phyloP scores from a whole-genome alignment of 2,329 filamentous ascomycete species.

The Aspergillus tubingensis region DNA sequence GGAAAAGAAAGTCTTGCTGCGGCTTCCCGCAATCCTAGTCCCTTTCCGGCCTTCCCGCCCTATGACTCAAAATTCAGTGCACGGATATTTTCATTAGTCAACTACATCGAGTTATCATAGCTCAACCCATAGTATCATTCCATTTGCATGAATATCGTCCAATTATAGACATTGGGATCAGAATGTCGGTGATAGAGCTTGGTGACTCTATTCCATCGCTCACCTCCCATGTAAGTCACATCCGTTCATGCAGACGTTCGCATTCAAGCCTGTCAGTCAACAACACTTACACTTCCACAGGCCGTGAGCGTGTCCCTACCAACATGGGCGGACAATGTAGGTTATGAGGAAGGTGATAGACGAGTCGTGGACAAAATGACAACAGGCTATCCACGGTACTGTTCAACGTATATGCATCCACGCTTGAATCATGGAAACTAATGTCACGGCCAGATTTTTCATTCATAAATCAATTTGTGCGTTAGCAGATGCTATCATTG shows the following conservation, averaged over 20 bases:
- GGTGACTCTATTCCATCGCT: neutral
- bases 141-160: no score
- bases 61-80: no score
- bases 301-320: conserved; percentile 3
- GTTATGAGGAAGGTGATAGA: neutral
- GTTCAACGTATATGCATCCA: neutral
- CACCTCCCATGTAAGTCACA: neutral
- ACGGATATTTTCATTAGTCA: no score
- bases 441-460: neutral
- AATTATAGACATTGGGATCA: neutral
- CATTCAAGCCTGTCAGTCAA: neutral
- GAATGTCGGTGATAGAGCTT: neutral
- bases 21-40: no score
- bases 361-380: neutral
- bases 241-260: neutral
- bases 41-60: no score
- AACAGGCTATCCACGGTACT: conserved; percentile 2
- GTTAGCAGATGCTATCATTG: neutral
- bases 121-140: no score
- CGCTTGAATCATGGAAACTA: neutral
- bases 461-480: neutral
- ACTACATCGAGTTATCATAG: no score
- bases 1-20: no score
- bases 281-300: neutral
- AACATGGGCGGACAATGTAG: neutral